Percentiles rank a stretch among this genome's conserved stretches.
phyloP scores from a whole-genome alignment of 768 basidiomycete genomes.

The Suillus subalutaceus region DNA sequence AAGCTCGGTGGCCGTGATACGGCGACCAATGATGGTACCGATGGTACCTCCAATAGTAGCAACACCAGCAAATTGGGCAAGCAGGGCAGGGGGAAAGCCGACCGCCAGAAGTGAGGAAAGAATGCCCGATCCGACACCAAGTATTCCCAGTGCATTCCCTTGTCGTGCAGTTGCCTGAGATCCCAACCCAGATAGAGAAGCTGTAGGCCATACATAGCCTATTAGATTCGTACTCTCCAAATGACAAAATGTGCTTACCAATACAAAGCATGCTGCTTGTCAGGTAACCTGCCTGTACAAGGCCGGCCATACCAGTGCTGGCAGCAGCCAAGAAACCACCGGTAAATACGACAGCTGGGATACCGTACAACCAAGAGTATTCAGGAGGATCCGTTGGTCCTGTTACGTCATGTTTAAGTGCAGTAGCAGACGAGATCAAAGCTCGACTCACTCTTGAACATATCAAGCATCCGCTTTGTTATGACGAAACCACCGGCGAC shows the following conservation, averaged over 20 bases:
- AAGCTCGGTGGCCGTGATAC: conserved; percentile 85
- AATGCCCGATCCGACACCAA: conserved; percentile 83
- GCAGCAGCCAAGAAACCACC: conserved; percentile 84
- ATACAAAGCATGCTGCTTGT: conserved; percentile 88
- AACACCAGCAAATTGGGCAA: conserved; percentile 79
- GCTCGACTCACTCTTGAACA: conserved; percentile 74
- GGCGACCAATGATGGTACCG: conserved; percentile 75
- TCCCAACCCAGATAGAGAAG: conserved; percentile 75
- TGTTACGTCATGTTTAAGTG: conserved; percentile 29
- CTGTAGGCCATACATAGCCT: conserved; percentile 37
- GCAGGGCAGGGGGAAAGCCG: conserved; percentile 74
- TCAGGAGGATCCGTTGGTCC: conserved; percentile 86
- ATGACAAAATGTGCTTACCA: conserved; percentile 40
- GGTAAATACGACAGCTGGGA: conserved; percentile 81
- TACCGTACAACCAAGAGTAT: conserved; percentile 79
- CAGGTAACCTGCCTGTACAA: conserved; percentile 87
- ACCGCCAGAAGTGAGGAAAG: conserved; percentile 81
- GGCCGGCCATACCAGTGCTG: conserved; percentile 81
- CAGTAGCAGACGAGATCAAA: neutral
- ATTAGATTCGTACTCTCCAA: neutral
- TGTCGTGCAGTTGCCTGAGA: conserved; percentile 84
- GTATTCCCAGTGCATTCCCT: conserved; percentile 87
- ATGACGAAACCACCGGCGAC: conserved; percentile 89
- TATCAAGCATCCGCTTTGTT: conserved; percentile 90
- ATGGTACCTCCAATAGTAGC: conserved; percentile 72